phyloP scores from a whole-genome alignment of 2,329 filamentous ascomycete species.

The Nothophoma quercina region DNA sequence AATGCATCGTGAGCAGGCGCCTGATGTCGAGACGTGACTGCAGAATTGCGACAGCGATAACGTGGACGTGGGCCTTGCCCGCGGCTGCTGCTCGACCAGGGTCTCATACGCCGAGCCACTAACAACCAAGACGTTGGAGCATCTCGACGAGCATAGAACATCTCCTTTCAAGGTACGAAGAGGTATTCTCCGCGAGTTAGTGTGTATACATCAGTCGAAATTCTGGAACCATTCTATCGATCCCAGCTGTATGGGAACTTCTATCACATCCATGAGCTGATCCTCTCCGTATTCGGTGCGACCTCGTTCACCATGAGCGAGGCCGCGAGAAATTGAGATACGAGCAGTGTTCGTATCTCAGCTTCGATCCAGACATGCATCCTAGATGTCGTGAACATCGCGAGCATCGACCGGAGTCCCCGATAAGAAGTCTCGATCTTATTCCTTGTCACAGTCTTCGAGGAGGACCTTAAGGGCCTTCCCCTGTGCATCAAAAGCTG shows the following conservation, averaged over 20 bases:
- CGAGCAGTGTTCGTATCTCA: background rate
- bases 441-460: conserved; percentile 13
- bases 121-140: background rate
- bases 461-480: conserved; percentile 36
- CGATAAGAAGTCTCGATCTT: background rate
- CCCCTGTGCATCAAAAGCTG: conserved; percentile 39
- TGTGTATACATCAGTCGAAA: background rate
- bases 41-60: conserved; percentile 20
- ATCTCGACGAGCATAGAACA: background rate
- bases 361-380: no score
- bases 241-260: background rate
- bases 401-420: background rate
- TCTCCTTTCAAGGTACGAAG: background rate
- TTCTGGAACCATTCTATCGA: background rate
- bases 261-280: background rate
- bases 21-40: conserved; percentile 30
- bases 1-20: conserved; percentile 19
- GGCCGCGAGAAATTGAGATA: background rate
- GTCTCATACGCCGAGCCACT: conserved; percentile 6
- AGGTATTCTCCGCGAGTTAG: background rate
- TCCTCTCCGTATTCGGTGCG: background rate
- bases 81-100: conserved; percentile 1
- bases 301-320: background rate
- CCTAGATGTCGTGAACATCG: no score
- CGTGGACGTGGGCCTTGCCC: conserved; percentile 1